Percentiles rank a stretch among this genome's conserved stretches.
phyloP scores from a whole-genome alignment of 2,329 filamentous ascomycete genomes.

The Neoscytalidium dimidiatum region DNA sequence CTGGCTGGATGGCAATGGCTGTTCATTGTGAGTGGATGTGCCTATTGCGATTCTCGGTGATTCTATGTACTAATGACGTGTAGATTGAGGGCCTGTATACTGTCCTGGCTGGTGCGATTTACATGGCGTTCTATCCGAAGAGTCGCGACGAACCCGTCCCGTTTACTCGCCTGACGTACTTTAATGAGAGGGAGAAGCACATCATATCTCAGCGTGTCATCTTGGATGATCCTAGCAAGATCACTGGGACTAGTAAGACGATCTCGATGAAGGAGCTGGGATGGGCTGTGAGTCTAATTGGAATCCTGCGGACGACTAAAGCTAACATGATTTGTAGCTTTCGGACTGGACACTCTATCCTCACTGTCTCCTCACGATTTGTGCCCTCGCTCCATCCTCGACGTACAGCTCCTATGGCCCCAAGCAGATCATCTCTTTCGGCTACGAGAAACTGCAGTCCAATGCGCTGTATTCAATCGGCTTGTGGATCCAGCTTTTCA shows the following conservation, averaged over 20 bases:
- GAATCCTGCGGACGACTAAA: no score
- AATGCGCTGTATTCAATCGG: conserved; percentile 36
- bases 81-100: conserved; percentile 34
- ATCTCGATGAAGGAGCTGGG: conserved; percentile 34
- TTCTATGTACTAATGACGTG: conserved; percentile 25
- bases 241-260: conserved; percentile 28
- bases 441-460: conserved; percentile 29
- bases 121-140: conserved; percentile 34
- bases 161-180: conserved; percentile 27
- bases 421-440: conserved; percentile 31
- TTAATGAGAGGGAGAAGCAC: conserved; percentile 31
- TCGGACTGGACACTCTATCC: conserved; percentile 34
- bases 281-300: conserved; percentile 23
- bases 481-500: conserved; percentile 30
- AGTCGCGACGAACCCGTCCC: conserved; percentile 29
- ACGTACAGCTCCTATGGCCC: conserved; percentile 35
- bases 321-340: neutral
- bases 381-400: conserved; percentile 33
- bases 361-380: conserved; percentile 35
- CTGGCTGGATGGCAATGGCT: conserved; percentile 44
- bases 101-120: conserved; percentile 33
- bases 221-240: conserved; percentile 33
- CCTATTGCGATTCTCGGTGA: conserved; percentile 28
- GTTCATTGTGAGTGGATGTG: conserved; percentile 33
- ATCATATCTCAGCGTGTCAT: conserved; percentile 31